phyloP scores from a whole-genome alignment of 208 protist species.

The Leishmania guyanensis region DNA sequence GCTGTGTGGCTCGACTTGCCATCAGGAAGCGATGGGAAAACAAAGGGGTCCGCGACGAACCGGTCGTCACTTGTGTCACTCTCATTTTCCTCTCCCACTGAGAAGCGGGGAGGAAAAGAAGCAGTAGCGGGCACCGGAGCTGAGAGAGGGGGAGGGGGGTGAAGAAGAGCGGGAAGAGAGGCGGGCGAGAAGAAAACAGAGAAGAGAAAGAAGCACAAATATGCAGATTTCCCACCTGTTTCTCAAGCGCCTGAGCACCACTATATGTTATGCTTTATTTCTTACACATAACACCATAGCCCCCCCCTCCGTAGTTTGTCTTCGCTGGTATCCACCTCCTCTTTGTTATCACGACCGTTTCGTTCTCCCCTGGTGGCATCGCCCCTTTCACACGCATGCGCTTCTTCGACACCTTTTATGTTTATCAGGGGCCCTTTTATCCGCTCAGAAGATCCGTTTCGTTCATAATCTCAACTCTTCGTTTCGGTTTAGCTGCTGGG shows the following conservation, averaged over 20 bases:
- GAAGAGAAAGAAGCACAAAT: not conserved
- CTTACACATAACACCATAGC: not conserved
- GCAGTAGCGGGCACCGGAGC: not conserved
- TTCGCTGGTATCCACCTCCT: not conserved
- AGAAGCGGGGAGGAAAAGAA: not conserved
- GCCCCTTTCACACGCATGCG: not conserved
- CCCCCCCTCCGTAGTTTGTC: not conserved
- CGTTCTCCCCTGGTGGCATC: not conserved
- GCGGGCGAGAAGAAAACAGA: not conserved
- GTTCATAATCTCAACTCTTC: not conserved
- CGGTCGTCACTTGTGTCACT: not conserved
- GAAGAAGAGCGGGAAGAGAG: not conserved
- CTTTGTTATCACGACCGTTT: not conserved
- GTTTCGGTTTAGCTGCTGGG: constrained; percentile 27
- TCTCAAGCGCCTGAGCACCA: not conserved
- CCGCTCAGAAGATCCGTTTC: constrained; percentile 1
- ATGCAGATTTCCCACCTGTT: not conserved
- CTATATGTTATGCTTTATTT: not conserved
- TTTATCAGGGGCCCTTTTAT: not conserved
- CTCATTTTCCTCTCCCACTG: not conserved
- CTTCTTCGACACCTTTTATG: not conserved
- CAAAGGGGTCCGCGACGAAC: not conserved
- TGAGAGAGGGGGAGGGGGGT: not conserved
- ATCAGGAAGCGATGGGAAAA: not conserved
- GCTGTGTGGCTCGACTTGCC: not conserved